A percentile compares a stretch with the other conserved stretches of the same genome.
Evolutionary conservation across 2,329 filamentous ascomycete species (phyloP).

Genomic region (Pochonia chlamydosporia): DNA sequence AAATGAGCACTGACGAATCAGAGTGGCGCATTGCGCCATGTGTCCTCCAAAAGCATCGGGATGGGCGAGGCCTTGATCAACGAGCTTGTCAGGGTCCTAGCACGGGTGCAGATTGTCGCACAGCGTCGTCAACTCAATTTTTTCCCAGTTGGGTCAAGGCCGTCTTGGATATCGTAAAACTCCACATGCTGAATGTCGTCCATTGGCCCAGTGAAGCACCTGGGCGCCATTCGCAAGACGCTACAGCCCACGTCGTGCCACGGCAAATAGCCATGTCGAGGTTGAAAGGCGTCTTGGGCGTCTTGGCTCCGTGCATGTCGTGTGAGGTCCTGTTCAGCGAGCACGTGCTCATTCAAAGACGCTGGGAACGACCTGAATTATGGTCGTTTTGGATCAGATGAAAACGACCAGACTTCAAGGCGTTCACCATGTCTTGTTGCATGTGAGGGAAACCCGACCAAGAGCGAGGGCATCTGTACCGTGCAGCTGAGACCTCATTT

Average conservation of each 20-base stretch:
- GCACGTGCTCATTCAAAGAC: slow-evolving; percentile 8
- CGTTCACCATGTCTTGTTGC: no score
- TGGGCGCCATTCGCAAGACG: no score
- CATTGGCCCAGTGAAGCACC: not conserved
- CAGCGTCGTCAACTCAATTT: not conserved
- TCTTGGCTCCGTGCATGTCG: not conserved
- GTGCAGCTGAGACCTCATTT: no score
- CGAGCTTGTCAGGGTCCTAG: not conserved
- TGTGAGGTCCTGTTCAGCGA: slow-evolving; percentile 5
- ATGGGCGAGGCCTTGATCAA: not conserved
- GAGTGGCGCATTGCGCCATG: slow-evolving; percentile 25
- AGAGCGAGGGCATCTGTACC: no score
- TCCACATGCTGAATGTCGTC: not conserved
- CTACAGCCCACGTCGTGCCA: no score
- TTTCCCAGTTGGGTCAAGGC: not conserved
- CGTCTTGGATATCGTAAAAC: no score
- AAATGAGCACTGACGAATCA: slow-evolving; percentile 24
- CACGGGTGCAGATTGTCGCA: slow-evolving; percentile 2
- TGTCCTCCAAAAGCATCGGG: slow-evolving; percentile 14
- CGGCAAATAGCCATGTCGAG: not conserved
- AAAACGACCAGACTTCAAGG: not conserved
- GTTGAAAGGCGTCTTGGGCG: not conserved
- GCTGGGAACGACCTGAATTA: not conserved
- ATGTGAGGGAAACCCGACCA: no score
- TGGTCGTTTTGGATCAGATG: not conserved